Conservation (phyloP, 2,329 filamentous ascomycete genomes). For the Phoma sp. region DNA sequence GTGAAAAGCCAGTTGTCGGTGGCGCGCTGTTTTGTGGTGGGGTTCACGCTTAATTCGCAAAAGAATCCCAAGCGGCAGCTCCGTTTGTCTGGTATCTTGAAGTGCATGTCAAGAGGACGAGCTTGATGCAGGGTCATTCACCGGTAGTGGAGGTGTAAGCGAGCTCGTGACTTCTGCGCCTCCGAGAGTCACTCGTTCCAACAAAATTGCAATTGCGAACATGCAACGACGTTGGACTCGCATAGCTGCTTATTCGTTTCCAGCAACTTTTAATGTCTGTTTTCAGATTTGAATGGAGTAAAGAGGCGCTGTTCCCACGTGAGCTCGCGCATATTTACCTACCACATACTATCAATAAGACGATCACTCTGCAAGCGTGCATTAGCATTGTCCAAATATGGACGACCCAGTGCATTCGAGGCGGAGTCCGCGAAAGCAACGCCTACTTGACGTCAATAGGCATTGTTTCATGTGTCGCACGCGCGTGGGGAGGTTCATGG, state of each 20-base stretch:
- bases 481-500: not conserved
- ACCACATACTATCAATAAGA: not conserved
- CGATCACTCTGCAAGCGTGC: not conserved
- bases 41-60: not conserved
- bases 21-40: not conserved
- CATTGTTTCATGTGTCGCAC: not conserved
- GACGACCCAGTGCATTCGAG: not conserved
- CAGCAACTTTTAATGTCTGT: too few species aligned
- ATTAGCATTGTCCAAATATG: conserved; percentile 5
- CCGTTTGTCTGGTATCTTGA: not conserved
- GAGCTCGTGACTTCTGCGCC: not conserved
- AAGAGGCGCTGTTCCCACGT: not conserved
- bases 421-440: not conserved
- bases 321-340: not conserved
- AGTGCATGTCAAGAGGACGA: not conserved
- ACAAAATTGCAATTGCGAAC: not conserved
- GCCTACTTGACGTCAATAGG: not conserved
- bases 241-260: too few species aligned
- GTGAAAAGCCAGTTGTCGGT: not conserved
- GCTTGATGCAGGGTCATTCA: not conserved
- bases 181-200: not conserved
- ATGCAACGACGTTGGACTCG: not conserved
- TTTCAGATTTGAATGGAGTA: too few species aligned
- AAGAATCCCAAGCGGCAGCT: not conserved
- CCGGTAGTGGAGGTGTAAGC: not conserved